Percentiles rank a stretch among this genome's conserved stretches.
These are phyloP conservation scores for Russula abietina DNA, from an alignment of 768 basidiomycete species.

Conservation along the genomic window DNA sequence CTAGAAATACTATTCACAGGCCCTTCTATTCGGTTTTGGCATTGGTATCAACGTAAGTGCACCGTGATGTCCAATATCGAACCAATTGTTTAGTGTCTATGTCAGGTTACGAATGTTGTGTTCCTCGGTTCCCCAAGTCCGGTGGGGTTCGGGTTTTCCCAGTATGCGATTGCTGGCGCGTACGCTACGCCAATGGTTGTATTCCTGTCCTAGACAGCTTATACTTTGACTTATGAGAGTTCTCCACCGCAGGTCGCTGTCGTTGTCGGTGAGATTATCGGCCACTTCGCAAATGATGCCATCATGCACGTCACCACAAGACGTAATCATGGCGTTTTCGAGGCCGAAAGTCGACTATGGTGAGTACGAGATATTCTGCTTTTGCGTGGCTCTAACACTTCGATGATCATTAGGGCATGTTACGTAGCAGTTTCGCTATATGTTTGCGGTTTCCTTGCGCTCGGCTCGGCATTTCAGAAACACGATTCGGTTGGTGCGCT, in stretches of 20 bases:
- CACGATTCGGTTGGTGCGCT: slow-evolving; percentile 48
- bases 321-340: slow-evolving; percentile 46
- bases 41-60: slow-evolving; percentile 53
- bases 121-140: slow-evolving; percentile 54
- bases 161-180: slow-evolving; percentile 45
- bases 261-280: slow-evolving; percentile 46
- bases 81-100: not conserved
- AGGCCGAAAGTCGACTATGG: slow-evolving; percentile 55
- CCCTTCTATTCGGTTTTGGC: slow-evolving; percentile 54
- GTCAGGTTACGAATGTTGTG: slow-evolving; percentile 57
- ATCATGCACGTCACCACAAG: slow-evolving; percentile 41
- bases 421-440: slow-evolving; percentile 56
- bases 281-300: slow-evolving; percentile 47
- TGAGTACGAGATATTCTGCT: slow-evolving; percentile 26
- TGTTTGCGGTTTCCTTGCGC: slow-evolving; percentile 52
- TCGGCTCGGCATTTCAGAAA: slow-evolving; percentile 51
- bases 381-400: not conserved
- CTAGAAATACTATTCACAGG: slow-evolving; percentile 31
- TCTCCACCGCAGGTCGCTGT: slow-evolving; percentile 37
- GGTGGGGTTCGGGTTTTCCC: slow-evolving; percentile 46
- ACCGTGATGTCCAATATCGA: not conserved
- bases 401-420: slow-evolving; percentile 41
- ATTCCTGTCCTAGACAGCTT: not conserved
- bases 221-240: not conserved
- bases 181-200: slow-evolving; percentile 53